Evolutionary conservation across 1,139 yeast genomes (phyloP).

Genomic region (Yamadazyma aaseri): DNA sequence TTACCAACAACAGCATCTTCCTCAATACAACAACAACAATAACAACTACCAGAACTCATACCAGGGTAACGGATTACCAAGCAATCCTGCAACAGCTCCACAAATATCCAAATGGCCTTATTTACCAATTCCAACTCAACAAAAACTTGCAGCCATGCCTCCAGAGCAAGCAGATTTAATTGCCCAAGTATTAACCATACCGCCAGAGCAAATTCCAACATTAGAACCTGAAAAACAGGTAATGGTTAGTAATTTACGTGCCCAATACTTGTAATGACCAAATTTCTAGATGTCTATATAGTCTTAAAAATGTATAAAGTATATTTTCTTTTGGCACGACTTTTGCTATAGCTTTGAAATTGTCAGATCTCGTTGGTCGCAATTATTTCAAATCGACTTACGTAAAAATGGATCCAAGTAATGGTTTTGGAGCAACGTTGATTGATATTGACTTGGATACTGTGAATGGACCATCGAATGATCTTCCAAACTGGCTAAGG

Average conservation of each 20-base stretch:
- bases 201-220: conserved; percentile 52
- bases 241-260: conserved; percentile 58
- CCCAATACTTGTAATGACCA: conserved; percentile 54
- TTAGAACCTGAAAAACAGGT: conserved; percentile 61
- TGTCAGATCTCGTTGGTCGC: neutral
- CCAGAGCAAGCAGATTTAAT: conserved; percentile 63
- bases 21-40: conserved; percentile 9
- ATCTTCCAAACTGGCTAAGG: conserved; percentile 40
- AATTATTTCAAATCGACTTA: neutral
- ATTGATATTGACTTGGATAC: conserved; percentile 30
- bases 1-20: conserved; percentile 21
- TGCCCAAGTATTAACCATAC: conserved; percentile 59
- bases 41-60: conserved; percentile 7
- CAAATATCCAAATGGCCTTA: conserved; percentile 44
- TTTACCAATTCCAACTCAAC: conserved; percentile 48
- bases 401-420: conserved; percentile 12
- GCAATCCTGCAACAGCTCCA: conserved; percentile 17
- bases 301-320: neutral
- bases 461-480: conserved; percentile 15
- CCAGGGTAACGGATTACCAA: conserved; percentile 1
- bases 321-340: neutral
- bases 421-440: conserved; percentile 16
- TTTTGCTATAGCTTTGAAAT: neutral
- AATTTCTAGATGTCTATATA: neutral
- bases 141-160: conserved; percentile 46